Base-by-base conservation (phyloP, 2,329 filamentous ascomycete genomes). In the Cryphonectria parasitica region DNA sequence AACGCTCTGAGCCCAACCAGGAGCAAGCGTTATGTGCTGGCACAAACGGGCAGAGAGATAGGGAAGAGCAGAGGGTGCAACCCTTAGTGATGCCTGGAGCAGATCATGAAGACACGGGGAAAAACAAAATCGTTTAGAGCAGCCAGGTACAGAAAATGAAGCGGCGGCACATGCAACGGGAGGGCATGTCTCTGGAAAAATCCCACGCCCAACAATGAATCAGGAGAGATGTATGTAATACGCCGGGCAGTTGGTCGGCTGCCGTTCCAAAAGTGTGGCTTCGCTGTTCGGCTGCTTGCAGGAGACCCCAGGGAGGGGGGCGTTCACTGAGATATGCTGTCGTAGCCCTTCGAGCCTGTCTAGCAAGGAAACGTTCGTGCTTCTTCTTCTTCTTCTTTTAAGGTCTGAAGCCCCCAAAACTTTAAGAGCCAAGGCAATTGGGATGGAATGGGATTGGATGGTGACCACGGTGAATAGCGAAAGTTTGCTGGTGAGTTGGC, bases 151-250 rank as follows among this genome's bases (percentile, higher is more conserved):
- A 39, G 3, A 6, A 13, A 11, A 61, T n/a, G 58, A 10, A 34
- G 25, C 31, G 34, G 54, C 31, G 34, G 36, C 31, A 60, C 58
- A 66, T 66, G 61, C 52, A 65, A 60, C 64, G 34, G 60, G 43
- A 69, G 36, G 4, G 61, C 68, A 72, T 70, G 52, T 67, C 64
- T 65, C 58, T 49, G 22, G 54, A 56, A 56, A 56, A 56, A 4
- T 22, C 15, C n/a, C n/a, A 56, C 52, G 25, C 13, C 13, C 15
- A 28, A 28, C 8, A 17, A 56, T 56, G 15, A 41, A 39, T 11
- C 13, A 61, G 31, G 19, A 25, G 17, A 22, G 31, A 61, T 11
- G 22, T 36, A 10, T 49, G 45, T 10, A 49, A 49, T 22, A 49
- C 7, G 10, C 34, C 25, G 34, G 34, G 15, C 28, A 11, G 22